Conservation (phyloP, 139 green algal species). For the Spirogloea muscicola region DNA sequence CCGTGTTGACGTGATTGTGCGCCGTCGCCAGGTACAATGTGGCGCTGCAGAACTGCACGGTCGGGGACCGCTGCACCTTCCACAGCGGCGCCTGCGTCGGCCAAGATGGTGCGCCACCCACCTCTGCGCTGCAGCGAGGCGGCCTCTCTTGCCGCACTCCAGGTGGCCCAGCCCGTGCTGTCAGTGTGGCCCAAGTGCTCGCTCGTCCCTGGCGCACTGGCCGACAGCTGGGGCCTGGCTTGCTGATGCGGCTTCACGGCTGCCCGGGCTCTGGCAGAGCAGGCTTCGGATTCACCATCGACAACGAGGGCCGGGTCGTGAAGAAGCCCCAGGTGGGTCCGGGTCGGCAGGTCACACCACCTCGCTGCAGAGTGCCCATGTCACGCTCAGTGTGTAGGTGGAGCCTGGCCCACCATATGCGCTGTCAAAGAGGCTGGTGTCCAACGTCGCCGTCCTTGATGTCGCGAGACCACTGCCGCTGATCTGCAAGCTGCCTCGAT, state of each 20-base stretch:
- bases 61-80: conserved; percentile 38
- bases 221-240: no score
- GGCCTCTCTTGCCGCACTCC: no score
- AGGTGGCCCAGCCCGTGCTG: no score
- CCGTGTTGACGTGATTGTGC: no score
- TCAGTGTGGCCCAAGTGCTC: no score
- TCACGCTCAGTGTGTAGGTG: conserved; percentile 34
- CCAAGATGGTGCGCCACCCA: conserved; percentile 41
- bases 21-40: conserved; percentile 52
- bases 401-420: background rate
- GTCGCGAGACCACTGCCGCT: background rate
- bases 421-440: conserved; percentile 6
- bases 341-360: conserved; percentile 7
- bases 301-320: conserved; percentile 33
- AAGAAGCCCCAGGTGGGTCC: conserved; percentile 52
- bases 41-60: conserved; percentile 36
- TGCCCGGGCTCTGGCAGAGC: background rate
- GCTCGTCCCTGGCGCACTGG: no score
- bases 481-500: background rate
- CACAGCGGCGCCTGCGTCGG: conserved; percentile 49
- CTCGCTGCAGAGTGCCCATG: conserved; percentile 3
- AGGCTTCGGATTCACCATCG: conserved; percentile 46
- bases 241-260: no score
- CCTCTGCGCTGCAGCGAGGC: no score
- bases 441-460: no score